Percentiles rank a stretch among this genome's conserved stretches.
Evolutionary conservation across 345 rosid species (phyloP).

Genomic region (Psidium guajava): DNA sequence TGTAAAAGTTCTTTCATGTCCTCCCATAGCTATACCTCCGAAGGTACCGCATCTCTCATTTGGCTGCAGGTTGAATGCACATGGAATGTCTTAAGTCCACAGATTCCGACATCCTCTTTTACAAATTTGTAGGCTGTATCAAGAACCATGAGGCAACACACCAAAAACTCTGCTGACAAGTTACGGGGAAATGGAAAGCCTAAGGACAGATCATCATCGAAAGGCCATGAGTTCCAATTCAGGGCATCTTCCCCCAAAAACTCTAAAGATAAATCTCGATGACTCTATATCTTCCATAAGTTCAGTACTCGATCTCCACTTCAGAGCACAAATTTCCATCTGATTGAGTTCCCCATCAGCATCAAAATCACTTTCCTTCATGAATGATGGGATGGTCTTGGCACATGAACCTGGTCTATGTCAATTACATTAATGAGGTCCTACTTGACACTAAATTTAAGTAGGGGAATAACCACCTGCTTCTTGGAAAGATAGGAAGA

Average conservation of each 20-base stretch:
- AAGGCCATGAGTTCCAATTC: neutral
- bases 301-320: neutral
- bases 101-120: neutral
- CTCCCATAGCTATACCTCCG: neutral
- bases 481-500: neutral
- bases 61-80: neutral
- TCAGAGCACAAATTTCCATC: too few species aligned
- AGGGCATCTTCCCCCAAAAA: neutral
- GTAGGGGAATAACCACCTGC: neutral
- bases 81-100: neutral
- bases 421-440: neutral
- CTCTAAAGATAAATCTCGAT: neutral
- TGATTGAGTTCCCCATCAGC: neutral
- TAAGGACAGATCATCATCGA: neutral
- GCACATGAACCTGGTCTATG: neutral
- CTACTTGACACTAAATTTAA: neutral
- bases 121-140: neutral
- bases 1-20: neutral
- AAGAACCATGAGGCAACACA: too few species aligned
- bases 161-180: too few species aligned
- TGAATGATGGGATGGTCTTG: neutral
- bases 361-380: neutral
- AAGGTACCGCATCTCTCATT: neutral
- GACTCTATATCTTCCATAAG: neutral
- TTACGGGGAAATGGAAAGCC: too few species aligned